Evolutionary conservation across 176 grass and related monocot genomes (phyloP), one percentile per base, ranked within the genome.

Genomic region (Oryza nivara): DNA sequence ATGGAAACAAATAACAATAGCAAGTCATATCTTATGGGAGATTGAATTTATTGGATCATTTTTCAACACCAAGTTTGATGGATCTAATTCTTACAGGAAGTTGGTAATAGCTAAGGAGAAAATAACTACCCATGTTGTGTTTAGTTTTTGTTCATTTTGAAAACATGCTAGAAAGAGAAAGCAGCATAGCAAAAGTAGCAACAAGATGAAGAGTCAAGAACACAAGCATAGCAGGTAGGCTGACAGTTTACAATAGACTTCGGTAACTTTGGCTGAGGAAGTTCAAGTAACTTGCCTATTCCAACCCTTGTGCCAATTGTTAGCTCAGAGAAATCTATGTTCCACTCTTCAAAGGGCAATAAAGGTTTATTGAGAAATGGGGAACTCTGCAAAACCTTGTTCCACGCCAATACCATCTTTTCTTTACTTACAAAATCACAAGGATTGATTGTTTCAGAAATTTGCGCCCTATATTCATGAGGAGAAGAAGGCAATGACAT

Each of bases 241-340:
- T 67, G 65, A 32, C 54, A 79, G 26, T 46, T 46, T 19, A 81
- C 20, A 49, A 23, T 68, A 70, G 40, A 82, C 52, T 82, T 73
- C 11, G 32, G 19, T 82, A 72, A 73, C 73, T 58, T 34, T 48
- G 6, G 40, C 9, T 75, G 25, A 87, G 11, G 13, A 75, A 84
- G 70, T 87, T 83, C 84, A 69, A 65, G 67, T 74, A 70, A 82
- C 86, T 93, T 92, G 83, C 97, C 97, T 94, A 99, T 99, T 81
- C 97, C 93, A 88, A 99, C 97, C 71, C 97, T 86, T 51, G 97
- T 99, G 51, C 97, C 97, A 92, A 94, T 94, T 78, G 93, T 99
- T 80, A 96, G 81, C 81, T 99, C 97, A 26, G 91, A 92, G 81
- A 96, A 99, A 91, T 96, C 93, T 88, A 99, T 94, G 72, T 92